A percentile compares a stretch with the other conserved stretches of the same genome.
Evolutionary conservation across 2,329 filamentous ascomycete species (phyloP).

Genomic region (Sporothrix pseudoabietina): DNA sequence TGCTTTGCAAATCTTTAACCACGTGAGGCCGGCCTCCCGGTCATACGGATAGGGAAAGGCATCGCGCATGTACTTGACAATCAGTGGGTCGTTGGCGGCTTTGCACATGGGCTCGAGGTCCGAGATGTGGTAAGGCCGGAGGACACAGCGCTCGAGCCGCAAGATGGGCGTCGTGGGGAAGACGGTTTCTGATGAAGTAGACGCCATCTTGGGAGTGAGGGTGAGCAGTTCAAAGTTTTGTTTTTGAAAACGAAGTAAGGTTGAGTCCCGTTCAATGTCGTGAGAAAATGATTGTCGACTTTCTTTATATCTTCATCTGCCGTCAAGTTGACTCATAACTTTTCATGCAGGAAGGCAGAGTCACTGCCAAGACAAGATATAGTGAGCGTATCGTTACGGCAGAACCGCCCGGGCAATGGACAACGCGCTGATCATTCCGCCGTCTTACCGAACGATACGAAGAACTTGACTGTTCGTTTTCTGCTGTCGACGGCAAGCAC

Average conservation of each 20-base stretch:
- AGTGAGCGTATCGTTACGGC: not conserved
- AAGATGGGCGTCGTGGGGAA: conserved; percentile 37
- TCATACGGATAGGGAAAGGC: conserved; percentile 53
- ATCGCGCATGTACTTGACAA: conserved; percentile 48
- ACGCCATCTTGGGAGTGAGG: not conserved
- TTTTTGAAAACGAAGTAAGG: not conserved
- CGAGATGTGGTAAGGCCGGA: conserved; percentile 46
- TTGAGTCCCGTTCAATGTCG: not conserved
- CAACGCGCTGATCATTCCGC: not conserved
- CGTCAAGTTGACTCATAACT: conserved; percentile 15
- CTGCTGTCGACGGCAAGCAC: not conserved
- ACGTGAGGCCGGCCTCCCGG: conserved; percentile 43
- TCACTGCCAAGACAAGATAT: not conserved
- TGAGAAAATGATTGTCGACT: not conserved
- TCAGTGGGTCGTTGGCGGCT: conserved; percentile 45
- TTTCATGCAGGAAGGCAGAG: not conserved
- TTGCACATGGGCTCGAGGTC: conserved; percentile 45
- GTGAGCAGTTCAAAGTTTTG: not conserved
- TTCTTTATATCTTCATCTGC: not conserved
- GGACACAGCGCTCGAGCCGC: conserved; percentile 40
- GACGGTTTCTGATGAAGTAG: not conserved
- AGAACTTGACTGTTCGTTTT: not conserved
- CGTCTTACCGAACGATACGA: not conserved
- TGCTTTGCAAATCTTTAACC: conserved; percentile 35
- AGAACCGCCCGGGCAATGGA: not conserved